phyloP scores from a whole-genome alignment of 2,329 filamentous ascomycete species.

The Hymenoscyphus salicellus region DNA sequence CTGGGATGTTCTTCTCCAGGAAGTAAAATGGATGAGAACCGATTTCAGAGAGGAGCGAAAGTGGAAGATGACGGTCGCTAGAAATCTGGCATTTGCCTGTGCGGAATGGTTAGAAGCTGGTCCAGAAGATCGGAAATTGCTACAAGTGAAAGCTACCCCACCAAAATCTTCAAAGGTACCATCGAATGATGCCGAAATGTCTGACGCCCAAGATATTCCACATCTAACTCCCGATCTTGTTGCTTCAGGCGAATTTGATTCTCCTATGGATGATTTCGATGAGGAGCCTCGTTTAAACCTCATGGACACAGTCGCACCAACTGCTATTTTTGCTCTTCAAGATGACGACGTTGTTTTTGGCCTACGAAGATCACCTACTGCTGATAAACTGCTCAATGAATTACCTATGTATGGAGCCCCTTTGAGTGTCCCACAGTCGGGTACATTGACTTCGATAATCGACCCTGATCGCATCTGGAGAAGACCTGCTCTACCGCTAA shows the following conservation, averaged over 20 bases:
- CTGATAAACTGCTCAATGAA: constrained; percentile 75
- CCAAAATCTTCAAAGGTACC: constrained; percentile 26
- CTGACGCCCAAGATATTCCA: constrained; percentile 24
- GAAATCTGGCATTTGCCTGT: constrained; percentile 77
- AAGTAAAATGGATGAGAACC: constrained; percentile 97
- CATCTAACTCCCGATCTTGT: constrained; percentile 67
- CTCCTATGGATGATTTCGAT: constrained; percentile 44
- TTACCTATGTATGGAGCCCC: constrained; percentile 74
- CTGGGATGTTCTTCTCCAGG: constrained; percentile 80
- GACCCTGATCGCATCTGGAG: constrained; percentile 72
- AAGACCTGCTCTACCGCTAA: constrained; percentile 75
- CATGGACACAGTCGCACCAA: constrained; percentile 57
- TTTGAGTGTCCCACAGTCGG: constrained; percentile 56
- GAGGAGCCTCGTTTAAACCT: constrained; percentile 34
- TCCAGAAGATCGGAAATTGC: constrained; percentile 57
- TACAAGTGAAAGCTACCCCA: constrained; percentile 62
- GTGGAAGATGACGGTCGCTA: constrained; percentile 82
- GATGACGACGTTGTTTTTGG: constrained; percentile 79
- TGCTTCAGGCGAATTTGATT: constrained; percentile 60
- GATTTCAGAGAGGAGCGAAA: constrained; percentile 93
- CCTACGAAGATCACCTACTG: constrained; percentile 68
- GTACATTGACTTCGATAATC: constrained; percentile 54
- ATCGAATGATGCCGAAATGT: constrained; percentile 37
- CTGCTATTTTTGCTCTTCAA: constrained; percentile 78
- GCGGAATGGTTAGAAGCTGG: constrained; percentile 73